A percentile compares a stretch with the other conserved stretches of the same genome.
Evolutionary conservation across 2,329 filamentous ascomycete species (phyloP).

Genomic region (Botrytis hyacinthi): DNA sequence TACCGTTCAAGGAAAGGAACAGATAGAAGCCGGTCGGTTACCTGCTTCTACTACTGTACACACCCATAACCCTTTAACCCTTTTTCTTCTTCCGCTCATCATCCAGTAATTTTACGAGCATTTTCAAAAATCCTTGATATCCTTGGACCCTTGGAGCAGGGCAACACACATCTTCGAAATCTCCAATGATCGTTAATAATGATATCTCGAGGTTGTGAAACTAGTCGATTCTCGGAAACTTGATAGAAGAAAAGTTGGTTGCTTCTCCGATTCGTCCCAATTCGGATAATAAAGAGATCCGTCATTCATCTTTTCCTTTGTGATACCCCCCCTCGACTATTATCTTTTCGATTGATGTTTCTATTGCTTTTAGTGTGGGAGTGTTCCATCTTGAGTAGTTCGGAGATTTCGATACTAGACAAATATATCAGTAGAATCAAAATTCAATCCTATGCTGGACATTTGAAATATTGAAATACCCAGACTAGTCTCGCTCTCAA

Average conservation of each 20-base stretch:
- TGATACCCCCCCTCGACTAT: background rate
- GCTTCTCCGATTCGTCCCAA: constrained; percentile 18
- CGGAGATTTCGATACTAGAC: background rate
- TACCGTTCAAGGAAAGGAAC: background rate
- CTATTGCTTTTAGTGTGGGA: background rate
- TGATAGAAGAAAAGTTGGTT: constrained; percentile 1
- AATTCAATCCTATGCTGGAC: background rate
- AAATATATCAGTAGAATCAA: background rate
- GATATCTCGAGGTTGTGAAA: constrained; percentile 19
- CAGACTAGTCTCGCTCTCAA: background rate
- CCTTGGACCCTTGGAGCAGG: constrained; percentile 19
- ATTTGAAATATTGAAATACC: background rate
- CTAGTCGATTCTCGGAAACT: constrained; percentile 8
- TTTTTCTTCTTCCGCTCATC: background rate
- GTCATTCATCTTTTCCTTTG: background rate
- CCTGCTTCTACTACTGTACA: background rate
- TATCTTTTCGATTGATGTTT: background rate
- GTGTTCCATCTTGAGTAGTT: background rate
- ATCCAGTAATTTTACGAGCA: constrained; percentile 5
- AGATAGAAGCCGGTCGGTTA: background rate
- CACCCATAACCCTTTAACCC: background rate
- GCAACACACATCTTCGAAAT: constrained; percentile 4
- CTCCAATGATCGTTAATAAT: constrained; percentile 20
- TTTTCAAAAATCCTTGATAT: background rate
- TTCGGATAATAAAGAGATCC: constrained; percentile 16